Conservation (phyloP, 2,329 filamentous ascomycete genomes). For the Cytospora chrysosperma region DNA sequence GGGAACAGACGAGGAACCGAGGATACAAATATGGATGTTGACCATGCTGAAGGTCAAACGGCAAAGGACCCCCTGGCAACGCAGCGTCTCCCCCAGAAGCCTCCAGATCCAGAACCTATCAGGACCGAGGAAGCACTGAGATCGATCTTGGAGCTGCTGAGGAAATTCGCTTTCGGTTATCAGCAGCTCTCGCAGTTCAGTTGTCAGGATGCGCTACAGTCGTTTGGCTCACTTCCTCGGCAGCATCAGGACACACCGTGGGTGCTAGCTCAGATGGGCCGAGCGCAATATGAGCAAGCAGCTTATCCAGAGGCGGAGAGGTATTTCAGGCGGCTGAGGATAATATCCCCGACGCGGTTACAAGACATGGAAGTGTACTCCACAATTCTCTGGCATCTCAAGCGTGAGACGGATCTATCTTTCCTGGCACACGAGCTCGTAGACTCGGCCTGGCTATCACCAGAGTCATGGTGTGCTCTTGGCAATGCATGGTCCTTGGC, state of each 20-base stretch:
- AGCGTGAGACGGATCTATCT: constrained; percentile 85
- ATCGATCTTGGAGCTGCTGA: constrained; percentile 76
- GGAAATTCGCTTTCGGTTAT: constrained; percentile 79
- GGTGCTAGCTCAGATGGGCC: constrained; percentile 87
- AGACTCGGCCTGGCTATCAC: constrained; percentile 82
- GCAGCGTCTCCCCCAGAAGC: constrained; percentile 39
- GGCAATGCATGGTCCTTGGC: constrained; percentile 94
- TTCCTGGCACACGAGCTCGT: constrained; percentile 89
- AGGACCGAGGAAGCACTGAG: constrained; percentile 74
- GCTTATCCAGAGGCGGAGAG: constrained; percentile 84
- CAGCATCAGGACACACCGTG: constrained; percentile 87
- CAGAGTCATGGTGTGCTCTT: constrained; percentile 92
- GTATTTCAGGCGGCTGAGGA: constrained; percentile 76
- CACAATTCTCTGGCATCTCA: constrained; percentile 97
- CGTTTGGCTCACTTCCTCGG: constrained; percentile 68
- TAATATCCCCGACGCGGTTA: constrained; percentile 75
- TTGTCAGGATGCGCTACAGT: constrained; percentile 72
- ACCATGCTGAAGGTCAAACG: constrained; percentile 60
- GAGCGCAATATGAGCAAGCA: constrained; percentile 87
- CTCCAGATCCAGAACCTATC: constrained; percentile 51
- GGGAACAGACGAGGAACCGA: constrained; percentile 78
- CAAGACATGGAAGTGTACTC: constrained; percentile 99
- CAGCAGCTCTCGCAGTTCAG: constrained; percentile 76
- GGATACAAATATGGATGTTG: constrained; percentile 66
- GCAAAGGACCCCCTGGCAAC: constrained; percentile 42